Evolutionary conservation across 768 basidiomycete genomes (phyloP).

Genomic region (Cystofilobasidium bisporidii): DNA sequence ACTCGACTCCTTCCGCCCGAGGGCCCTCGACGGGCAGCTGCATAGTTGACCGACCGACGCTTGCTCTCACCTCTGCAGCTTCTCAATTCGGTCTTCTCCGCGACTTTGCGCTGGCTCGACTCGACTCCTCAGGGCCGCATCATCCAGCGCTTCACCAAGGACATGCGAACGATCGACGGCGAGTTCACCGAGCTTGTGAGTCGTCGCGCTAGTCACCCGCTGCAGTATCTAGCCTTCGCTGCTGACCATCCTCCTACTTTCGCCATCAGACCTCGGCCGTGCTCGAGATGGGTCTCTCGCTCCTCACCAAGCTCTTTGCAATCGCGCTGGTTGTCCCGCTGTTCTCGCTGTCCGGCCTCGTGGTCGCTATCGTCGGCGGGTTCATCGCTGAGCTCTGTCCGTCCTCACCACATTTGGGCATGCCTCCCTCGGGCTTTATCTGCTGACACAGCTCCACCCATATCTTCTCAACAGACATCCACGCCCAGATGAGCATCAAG

Average conservation of each 20-base stretch:
- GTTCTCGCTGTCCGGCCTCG: constrained; percentile 46
- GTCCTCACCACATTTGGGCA: not conserved
- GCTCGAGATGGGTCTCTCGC: constrained; percentile 39
- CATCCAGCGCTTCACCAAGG: constrained; percentile 53
- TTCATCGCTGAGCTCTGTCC: constrained; percentile 26
- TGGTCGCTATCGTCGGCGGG: constrained; percentile 37
- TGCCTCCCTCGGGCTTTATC: not conserved
- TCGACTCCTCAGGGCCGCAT: constrained; percentile 52
- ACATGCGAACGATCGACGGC: constrained; percentile 24
- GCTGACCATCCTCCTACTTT: not conserved
- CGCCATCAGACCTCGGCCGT: constrained; percentile 1
- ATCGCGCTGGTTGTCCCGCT: constrained; percentile 46
- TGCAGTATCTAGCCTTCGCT: not conserved
- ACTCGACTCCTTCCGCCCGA: too few species aligned
- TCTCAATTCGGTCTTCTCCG: constrained; percentile 15
- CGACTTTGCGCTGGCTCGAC: constrained; percentile 46
- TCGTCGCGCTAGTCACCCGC: not conserved
- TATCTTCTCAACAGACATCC: constrained; percentile 40
- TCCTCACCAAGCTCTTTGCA: constrained; percentile 45
- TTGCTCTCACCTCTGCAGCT: not conserved
- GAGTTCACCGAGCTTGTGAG: constrained; percentile 24
- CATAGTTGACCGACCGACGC: too few species aligned
- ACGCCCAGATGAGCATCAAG: constrained; percentile 50
- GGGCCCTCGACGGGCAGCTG: too few species aligned
- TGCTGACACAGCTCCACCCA: not conserved